These are phyloP conservation scores for Gloeopeniophorella convolvens DNA, from an alignment of 768 basidiomycete species.

Conservation along the genomic window DNA sequence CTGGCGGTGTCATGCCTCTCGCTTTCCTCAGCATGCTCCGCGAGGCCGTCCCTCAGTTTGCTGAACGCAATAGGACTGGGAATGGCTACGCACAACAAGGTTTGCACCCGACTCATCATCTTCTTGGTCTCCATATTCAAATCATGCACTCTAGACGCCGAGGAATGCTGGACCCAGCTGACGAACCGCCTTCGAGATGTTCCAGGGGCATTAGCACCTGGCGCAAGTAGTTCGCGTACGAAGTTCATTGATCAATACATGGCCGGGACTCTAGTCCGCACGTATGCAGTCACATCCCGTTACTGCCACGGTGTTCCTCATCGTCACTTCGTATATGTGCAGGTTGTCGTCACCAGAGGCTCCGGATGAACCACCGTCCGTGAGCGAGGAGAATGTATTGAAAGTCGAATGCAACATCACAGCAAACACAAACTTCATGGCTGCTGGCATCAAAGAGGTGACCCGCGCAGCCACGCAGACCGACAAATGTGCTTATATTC, in stretches of 20 bases:
- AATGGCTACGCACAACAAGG: slow-evolving; percentile 68
- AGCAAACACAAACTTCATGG: slow-evolving; percentile 82
- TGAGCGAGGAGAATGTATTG: slow-evolving; percentile 63
- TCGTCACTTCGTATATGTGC: not conserved
- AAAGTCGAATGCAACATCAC: slow-evolving; percentile 93
- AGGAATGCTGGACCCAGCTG: slow-evolving; percentile 82
- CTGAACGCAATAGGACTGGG: slow-evolving; percentile 51
- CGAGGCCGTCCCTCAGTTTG: slow-evolving; percentile 84
- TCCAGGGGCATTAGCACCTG: slow-evolving; percentile 35
- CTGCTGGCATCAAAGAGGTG: slow-evolving; percentile 70
- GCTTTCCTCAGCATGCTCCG: slow-evolving; percentile 66
- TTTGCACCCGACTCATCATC: slow-evolving; percentile 15
- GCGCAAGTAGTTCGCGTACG: slow-evolving; percentile 27
- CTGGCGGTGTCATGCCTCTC: slow-evolving; percentile 66
- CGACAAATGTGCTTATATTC: not conserved
- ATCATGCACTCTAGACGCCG: slow-evolving; percentile 49
- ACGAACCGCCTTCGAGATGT: slow-evolving; percentile 68
- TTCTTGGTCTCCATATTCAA: not conserved
- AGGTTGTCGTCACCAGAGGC: slow-evolving; percentile 82
- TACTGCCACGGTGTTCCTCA: too few relatives aligned
- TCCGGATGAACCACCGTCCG: slow-evolving; percentile 63
- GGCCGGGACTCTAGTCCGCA: slow-evolving; percentile 70
- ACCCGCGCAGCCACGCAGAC: not conserved
- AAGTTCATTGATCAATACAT: slow-evolving; percentile 74
- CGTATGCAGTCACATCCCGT: slow-evolving; percentile 46